Conservation (phyloP, 1,139 yeast species). For the Hyphopichia buzzinii region DNA sequence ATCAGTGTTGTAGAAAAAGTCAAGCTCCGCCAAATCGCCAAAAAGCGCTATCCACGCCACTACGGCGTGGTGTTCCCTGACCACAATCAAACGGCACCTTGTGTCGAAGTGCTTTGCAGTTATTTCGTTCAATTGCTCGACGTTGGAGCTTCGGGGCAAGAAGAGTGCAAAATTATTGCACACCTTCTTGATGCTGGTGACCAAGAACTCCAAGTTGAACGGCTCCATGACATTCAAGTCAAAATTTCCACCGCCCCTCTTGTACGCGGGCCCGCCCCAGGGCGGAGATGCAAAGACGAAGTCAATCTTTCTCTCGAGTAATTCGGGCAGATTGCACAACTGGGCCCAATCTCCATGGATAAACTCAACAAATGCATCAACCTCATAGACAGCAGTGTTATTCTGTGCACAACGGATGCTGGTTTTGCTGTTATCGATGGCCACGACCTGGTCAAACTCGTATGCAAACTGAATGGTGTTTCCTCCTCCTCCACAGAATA, state of each 20-base stretch:
- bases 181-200: slow-evolving; percentile 40
- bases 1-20: slow-evolving; percentile 1
- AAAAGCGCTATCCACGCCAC: slow-evolving; percentile 62
- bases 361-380: slow-evolving; percentile 47
- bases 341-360: slow-evolving; percentile 57
- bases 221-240: slow-evolving; percentile 49
- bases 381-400: slow-evolving; percentile 73
- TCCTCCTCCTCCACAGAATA: slow-evolving; percentile 97
- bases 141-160: slow-evolving; percentile 69
- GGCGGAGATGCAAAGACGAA: slow-evolving; percentile 87
- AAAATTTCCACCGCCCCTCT: slow-evolving; percentile 35
- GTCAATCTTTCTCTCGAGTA: slow-evolving; percentile 44
- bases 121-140: slow-evolving; percentile 52
- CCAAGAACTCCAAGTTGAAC: slow-evolving; percentile 43
- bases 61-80: slow-evolving; percentile 39
- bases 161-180: slow-evolving; percentile 62
- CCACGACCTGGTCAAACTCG: slow-evolving; percentile 56
- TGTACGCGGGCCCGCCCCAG: slow-evolving; percentile 91
- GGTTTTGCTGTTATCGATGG: slow-evolving; percentile 61
- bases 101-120: slow-evolving; percentile 38
- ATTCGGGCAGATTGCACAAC: slow-evolving; percentile 22
- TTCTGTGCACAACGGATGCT: slow-evolving; percentile 67
- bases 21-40: slow-evolving; percentile 31
- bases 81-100: slow-evolving; percentile 48
- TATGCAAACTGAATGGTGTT: slow-evolving; percentile 81